Percentiles rank a stretch among this genome's conserved stretches.
Conservation (phyloP, 108 stramenopile genomes). For the Nitzschia palea region DNA sequence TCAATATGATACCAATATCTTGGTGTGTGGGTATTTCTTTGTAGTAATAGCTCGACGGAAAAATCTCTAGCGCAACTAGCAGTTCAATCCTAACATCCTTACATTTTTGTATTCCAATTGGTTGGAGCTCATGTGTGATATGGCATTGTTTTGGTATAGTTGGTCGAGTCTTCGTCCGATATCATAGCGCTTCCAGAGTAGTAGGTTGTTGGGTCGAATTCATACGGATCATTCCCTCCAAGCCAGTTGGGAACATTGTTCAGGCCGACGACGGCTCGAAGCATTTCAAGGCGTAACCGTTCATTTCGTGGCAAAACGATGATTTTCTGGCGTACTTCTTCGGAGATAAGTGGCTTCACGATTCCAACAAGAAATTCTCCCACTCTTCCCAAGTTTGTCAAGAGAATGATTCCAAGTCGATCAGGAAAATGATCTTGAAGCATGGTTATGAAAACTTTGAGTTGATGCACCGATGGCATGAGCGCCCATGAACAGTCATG, state of each 20-base stretch:
- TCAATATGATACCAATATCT: too few relatives aligned
- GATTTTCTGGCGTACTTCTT: slow-evolving; percentile 73
- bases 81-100: too few relatives aligned
- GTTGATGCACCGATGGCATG: slow-evolving; percentile 42
- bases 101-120: neutral
- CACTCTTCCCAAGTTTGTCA: slow-evolving; percentile 53
- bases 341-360: slow-evolving; percentile 58
- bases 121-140: slow-evolving; percentile 51
- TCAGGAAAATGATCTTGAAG: slow-evolving; percentile 84
- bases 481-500: slow-evolving; percentile 32
- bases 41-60: too few relatives aligned
- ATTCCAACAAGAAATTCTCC: slow-evolving; percentile 63
- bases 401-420: slow-evolving; percentile 58
- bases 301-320: slow-evolving; percentile 54
- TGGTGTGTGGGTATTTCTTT: too few relatives aligned
- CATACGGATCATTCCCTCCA: slow-evolving; percentile 63
- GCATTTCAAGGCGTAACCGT: slow-evolving; percentile 34
- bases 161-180: slow-evolving; percentile 47
- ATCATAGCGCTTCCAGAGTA: slow-evolving; percentile 40
- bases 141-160: slow-evolving; percentile 60
- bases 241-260: slow-evolving; percentile 61
- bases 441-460: slow-evolving; percentile 53
- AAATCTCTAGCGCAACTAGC: too few relatives aligned
- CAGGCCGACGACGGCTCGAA: slow-evolving; percentile 53
- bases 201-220: slow-evolving; percentile 50